Evolutionary conservation across 2,329 filamentous ascomycete genomes (phyloP), one percentile per base, ranked within the genome.

Genomic region (Emergomyces orientalis): DNA sequence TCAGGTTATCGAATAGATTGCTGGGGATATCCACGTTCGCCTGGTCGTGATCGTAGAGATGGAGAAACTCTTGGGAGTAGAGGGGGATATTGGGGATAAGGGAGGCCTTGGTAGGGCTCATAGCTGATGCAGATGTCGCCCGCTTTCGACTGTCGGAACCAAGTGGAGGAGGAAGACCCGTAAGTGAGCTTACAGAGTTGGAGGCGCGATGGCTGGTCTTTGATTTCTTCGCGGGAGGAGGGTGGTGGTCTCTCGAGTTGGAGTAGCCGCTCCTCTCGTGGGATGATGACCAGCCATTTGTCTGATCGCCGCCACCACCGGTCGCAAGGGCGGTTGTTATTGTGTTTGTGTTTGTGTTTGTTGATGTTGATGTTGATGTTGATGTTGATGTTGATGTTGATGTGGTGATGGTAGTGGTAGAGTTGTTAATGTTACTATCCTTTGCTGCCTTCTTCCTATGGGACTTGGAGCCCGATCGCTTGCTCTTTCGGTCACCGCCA

Each of bases 381-480:
- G 32, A 9, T 37, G 34, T 7, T 7, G 34, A 11, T 7, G n/a
- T n/a, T n/a, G 34, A 11, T 11, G 34, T 1, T 11, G 32, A 32
- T 11, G 34, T 9, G 9, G 34, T 37, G 5, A 7, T 11, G 34
- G 34, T 8, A 11, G 34, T 2, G 5, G 34, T 37, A 2, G 34
- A 1, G 9, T 3, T 45, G 43, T 22, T 25, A 47, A 3, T 55
- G 1, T 17, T 22, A 39, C 25, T 30, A 32, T 91, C 89, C 73
- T 91, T 95, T 45, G 83, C 45, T 4, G 22, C 75, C 76, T 92
- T 96, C 80, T 95, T 97, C 80, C 92, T 96, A 72, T 91, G 88
- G 72, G 83, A 88, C 74, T 96, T 96, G 14, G 89, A 81, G 7
- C 87, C 83, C 9, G 87, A 85, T 65, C 91, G 85, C 75, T 92